phyloP scores from a whole-genome alignment of 176 grass and related monocot species.

The Eleusine coracana region DNA sequence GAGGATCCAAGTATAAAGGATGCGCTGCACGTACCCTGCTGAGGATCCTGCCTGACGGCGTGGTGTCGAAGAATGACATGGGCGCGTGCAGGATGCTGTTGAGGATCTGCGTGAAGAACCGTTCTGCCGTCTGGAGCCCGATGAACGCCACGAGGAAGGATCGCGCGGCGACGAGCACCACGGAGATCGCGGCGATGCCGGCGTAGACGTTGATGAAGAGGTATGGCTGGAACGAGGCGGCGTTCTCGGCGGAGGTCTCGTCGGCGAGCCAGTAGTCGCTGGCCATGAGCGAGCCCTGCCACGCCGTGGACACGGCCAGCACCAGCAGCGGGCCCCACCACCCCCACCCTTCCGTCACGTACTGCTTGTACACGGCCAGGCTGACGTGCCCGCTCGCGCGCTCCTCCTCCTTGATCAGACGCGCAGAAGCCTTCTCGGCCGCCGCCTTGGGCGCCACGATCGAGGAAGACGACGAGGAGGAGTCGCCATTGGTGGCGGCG shows the following conservation, averaged over 20 bases:
- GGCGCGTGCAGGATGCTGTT: conserved; percentile 90
- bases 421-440: conserved; percentile 59
- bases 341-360: conserved; percentile 88
- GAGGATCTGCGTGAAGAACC: conserved; percentile 87
- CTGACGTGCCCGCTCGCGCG: conserved; percentile 82
- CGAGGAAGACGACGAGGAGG: background rate
- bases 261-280: conserved; percentile 94
- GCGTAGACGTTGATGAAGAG: conserved; percentile 79
- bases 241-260: conserved; percentile 63
- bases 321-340: conserved; percentile 70
- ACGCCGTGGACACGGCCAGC: conserved; percentile 45
- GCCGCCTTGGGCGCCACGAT: conserved; percentile 43
- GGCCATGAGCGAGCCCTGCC: conserved; percentile 73
- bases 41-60: conserved; percentile 93
- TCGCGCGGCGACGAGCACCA: conserved; percentile 55
- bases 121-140: conserved; percentile 75
- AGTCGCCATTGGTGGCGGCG: conserved; percentile 8
- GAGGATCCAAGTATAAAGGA: no score
- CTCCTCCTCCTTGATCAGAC: conserved; percentile 90
- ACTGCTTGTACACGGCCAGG: conserved; percentile 69
- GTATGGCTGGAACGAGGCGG: conserved; percentile 45
- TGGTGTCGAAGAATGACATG: conserved; percentile 98
- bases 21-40: conserved; percentile 53
- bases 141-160: conserved; percentile 67
- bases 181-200: conserved; percentile 47